These are phyloP conservation scores for Panellus pusillus DNA, from an alignment of 768 basidiomycete genomes.

Conservation along the genomic window DNA sequence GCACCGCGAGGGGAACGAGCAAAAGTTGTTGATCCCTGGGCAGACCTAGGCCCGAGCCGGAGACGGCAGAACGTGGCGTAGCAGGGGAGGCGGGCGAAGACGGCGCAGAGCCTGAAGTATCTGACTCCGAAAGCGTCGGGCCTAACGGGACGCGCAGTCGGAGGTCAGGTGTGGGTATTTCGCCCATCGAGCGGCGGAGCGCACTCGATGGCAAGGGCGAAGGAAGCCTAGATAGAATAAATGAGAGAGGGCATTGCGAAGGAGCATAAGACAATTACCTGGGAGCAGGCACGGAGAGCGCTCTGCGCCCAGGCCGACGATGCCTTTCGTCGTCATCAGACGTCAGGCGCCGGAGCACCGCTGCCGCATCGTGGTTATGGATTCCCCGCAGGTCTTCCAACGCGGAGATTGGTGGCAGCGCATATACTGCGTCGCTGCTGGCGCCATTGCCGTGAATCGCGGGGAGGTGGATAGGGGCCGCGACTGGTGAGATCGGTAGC, in stretches of 20 bases:
- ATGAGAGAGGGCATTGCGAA: slow-evolving; percentile 8
- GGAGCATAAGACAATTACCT: slow-evolving; percentile 24
- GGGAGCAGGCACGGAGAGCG: slow-evolving; percentile 39
- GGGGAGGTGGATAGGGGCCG: slow-evolving; percentile 29
- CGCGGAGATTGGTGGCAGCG: slow-evolving; percentile 68
- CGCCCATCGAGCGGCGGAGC: slow-evolving; percentile 27
- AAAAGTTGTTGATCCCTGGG: slow-evolving; percentile 5
- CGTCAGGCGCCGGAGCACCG: slow-evolving; percentile 64
- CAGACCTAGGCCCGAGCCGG: slow-evolving; percentile 8
- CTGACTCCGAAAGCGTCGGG: slow-evolving; percentile 27
- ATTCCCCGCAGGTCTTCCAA: slow-evolving; percentile 63
- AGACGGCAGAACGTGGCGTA: slow-evolving; percentile 48
- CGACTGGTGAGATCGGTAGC: neutral
- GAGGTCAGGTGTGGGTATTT: slow-evolving; percentile 9
- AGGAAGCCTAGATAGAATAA: slow-evolving; percentile 9
- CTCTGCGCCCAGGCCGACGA: slow-evolving; percentile 42
- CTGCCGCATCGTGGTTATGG: slow-evolving; percentile 55
- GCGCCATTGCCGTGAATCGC: slow-evolving; percentile 8
- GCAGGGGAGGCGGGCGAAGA: slow-evolving; percentile 53
- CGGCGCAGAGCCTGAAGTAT: slow-evolving; percentile 34
- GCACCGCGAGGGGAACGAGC: slow-evolving; percentile 14
- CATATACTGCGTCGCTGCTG: slow-evolving; percentile 41
- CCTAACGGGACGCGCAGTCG: slow-evolving; percentile 18
- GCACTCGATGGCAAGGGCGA: neutral
- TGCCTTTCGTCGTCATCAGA: slow-evolving; percentile 39